Evolutionary conservation across 495 filamentous ascomycete genomes (phyloP), one percentile per base, ranked within the genome.

Genomic region (Trypethelium eluteriae): DNA sequence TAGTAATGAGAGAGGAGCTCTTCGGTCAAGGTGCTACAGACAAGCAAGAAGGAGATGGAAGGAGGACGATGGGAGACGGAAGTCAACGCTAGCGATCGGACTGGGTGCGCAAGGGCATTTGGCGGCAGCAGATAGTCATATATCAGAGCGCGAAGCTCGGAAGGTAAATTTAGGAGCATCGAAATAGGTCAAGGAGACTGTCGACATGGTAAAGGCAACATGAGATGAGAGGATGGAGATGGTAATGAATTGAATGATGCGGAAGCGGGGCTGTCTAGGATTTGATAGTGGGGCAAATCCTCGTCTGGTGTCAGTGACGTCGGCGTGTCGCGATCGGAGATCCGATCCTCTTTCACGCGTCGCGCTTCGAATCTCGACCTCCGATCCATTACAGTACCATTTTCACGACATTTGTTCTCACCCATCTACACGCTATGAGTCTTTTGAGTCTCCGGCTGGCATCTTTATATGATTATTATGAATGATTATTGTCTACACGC

Each of bases 131-230:
- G 66, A 59, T 70, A 38, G 46, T 63, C 36, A 34, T 68, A 72
- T 25, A 72, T 68, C 38, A 68, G 68, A 47, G 69, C 67, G 61
- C 70, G 70, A 61, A 72, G 70, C 38, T 72, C 70, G 38, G 68
- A 32, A 1, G 70, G 70, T 39, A 72, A 63, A 59, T 39, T 44
- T 32, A 68, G 66, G 63, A 72, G 50, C 53, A 59, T 53, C 5
- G 49, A 0, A 25, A 5, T n/a, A 25, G 5, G 18, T 5, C 5
- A 14, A 5, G 18, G n/a, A 14, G 18, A 25, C 18, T 53, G 10
- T 18, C 5, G 49, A 18, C 49, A 53, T 16, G 5, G 18, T 5
- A 14, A 16, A 14, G 18, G 5, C 11, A 14, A 25, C 16, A 53
- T 53, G 9, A 53, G 11, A 16, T 5, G 11, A n/a, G n/a, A 53